A percentile compares a stretch with the other conserved stretches of the same genome.
These are phyloP conservation scores for Aspergillus phoenicis DNA, from an alignment of 2,329 filamentous ascomycete genomes.

Conservation along the genomic window DNA sequence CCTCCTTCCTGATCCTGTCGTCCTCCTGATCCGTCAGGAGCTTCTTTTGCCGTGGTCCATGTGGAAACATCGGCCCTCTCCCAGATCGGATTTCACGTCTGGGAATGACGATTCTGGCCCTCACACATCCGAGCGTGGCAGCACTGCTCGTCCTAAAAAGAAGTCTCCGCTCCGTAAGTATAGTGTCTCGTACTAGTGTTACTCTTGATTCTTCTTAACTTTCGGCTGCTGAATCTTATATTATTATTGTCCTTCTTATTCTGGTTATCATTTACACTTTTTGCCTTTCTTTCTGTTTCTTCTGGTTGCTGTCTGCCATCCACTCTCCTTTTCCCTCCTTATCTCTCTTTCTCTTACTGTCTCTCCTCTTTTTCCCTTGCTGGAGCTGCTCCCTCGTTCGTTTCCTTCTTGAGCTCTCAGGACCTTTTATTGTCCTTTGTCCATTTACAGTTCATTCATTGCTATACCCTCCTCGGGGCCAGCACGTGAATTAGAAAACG, in stretches of 20 bases:
- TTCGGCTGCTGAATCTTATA: slow-evolving; percentile 15
- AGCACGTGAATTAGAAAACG: background rate
- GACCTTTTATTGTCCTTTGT: slow-evolving; percentile 10
- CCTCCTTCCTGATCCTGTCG: slow-evolving; percentile 18
- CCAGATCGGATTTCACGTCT: slow-evolving; percentile 43
- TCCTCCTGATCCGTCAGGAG: slow-evolving; percentile 21
- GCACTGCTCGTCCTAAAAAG: slow-evolving; percentile 42
- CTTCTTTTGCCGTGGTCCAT: slow-evolving; percentile 30
- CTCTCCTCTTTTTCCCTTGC: background rate
- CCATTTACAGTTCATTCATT: slow-evolving; percentile 8
- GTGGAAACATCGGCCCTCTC: slow-evolving; percentile 46
- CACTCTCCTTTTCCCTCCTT: slow-evolving; percentile 4
- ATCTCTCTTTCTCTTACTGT: slow-evolving; percentile 5
- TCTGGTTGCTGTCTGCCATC: slow-evolving; percentile 4
- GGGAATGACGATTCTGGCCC: slow-evolving; percentile 37
- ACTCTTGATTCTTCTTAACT: slow-evolving; percentile 9
- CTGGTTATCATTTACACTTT: slow-evolving; percentile 8
- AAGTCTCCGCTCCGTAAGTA: slow-evolving; percentile 36
- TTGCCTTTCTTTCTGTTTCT: slow-evolving; percentile 7
- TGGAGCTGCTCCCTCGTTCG: background rate
- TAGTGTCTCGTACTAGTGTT: slow-evolving; percentile 25
- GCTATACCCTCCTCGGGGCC: background rate
- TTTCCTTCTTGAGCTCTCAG: slow-evolving; percentile 7
- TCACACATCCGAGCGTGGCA: slow-evolving; percentile 36
- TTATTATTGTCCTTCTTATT: slow-evolving; percentile 12